Base-by-base conservation (phyloP, 2,329 filamentous ascomycete genomes). In the Pochonia chlamydosporia region DNA sequence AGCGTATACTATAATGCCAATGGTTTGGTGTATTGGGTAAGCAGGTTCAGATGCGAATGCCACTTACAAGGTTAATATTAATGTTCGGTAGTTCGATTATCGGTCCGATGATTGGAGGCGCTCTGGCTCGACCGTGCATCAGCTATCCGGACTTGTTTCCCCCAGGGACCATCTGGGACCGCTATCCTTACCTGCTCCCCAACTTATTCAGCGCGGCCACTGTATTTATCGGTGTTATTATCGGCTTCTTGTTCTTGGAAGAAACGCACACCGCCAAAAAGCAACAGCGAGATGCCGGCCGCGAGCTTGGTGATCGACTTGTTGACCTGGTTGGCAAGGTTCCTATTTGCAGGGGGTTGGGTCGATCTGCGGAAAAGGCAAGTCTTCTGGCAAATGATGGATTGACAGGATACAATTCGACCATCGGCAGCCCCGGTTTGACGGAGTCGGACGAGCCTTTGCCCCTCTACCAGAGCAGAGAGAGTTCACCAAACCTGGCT, bases 1-100 rank as follows among this genome's bases (percentile, higher is more conserved):
- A 58, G 93, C 92, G 43, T 99, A 95, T 69, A 89, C 92, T 11
- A 91, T 97, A 56, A 96, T 99, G 90, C 93, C 93, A 6, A 89
- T 96, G 63, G 89, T 97, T 23, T 99, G 93, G 93, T 96, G 91
- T 63, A 78, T 99, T 61, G 93, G 93, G 75, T 89, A 73, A 69
- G n/a, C n/a, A n/a, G n/a, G 75, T 69, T 33, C 8, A 30, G 18
- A 11, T 5, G 10, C 13, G 1, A 14, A 31, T n/a, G 3, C 23
- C 18, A 8, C 21, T 37, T 26, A 41, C 42, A 24, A 21, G 36
- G 31, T 20, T 42, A 46, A 11, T 21, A 24, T 46, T 48, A 20
- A 50, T 24, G 25, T 44, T 48, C 59, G 20, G 16, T 33, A 89
- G 85, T 58, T 96, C 92, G 24, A 96, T 97, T 58, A 76, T 96